phyloP scores from a whole-genome alignment of 2,329 filamentous ascomycete genomes.

The Cladophialophora psammophila region DNA sequence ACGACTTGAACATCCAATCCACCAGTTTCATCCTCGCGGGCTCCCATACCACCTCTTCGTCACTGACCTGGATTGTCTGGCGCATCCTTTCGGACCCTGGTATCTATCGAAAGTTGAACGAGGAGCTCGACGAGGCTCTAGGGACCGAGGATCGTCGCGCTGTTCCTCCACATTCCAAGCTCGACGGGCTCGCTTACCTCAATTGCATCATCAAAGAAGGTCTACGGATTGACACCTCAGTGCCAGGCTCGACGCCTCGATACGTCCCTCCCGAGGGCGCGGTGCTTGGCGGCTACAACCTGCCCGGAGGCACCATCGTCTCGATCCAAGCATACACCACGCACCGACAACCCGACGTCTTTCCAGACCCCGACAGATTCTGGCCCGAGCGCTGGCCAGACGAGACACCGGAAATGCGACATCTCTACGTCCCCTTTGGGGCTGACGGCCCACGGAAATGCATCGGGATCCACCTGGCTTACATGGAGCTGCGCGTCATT shows the following conservation, averaged over 20 bases:
- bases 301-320: conserved; percentile 13
- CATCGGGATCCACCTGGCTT: conserved; percentile 22
- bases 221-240: conserved; percentile 20
- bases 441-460: conserved; percentile 23
- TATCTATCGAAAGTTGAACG: conserved; percentile 7
- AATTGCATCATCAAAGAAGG: conserved; percentile 21
- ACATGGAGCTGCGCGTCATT: conserved; percentile 25
- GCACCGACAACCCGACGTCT: conserved; percentile 17
- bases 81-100: conserved; percentile 16
- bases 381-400: conserved; percentile 20
- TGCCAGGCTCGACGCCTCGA: conserved; percentile 22
- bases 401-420: conserved; percentile 22
- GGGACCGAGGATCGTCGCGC: not conserved
- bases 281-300: not conserved
- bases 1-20: conserved; percentile 20
- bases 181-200: conserved; percentile 17
- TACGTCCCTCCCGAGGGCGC: conserved; percentile 18
- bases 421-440: conserved; percentile 20
- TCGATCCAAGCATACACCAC: conserved; percentile 23
- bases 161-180: conserved; percentile 4
- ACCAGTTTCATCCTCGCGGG: conserved; percentile 24
- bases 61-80: conserved; percentile 26
- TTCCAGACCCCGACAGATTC: conserved; percentile 20
- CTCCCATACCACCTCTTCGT: conserved; percentile 19
- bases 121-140: conserved; percentile 11